phyloP scores from a whole-genome alignment of 768 basidiomycete genomes.

The Mycena capillaripes region DNA sequence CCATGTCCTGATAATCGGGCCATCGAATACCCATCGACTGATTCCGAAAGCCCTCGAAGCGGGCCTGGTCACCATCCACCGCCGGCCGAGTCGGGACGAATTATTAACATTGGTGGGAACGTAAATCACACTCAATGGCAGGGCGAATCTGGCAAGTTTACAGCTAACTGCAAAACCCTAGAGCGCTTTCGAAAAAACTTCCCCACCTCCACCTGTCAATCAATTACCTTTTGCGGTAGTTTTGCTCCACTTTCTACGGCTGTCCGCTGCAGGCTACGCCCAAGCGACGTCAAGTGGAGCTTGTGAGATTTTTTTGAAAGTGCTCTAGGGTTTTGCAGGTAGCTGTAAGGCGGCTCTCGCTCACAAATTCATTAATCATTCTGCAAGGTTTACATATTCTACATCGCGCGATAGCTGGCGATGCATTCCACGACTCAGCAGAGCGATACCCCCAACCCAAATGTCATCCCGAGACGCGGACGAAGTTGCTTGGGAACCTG shows the following conservation, averaged over 20 bases:
- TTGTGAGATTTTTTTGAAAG: too few relatives aligned
- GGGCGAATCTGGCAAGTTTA: not conserved
- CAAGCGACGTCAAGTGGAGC: too few relatives aligned
- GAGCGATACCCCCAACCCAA: not conserved
- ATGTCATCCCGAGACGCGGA: constrained; percentile 5
- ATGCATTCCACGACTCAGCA: constrained; percentile 4
- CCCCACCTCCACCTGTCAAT: too few relatives aligned
- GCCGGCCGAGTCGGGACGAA: not conserved
- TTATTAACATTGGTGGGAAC: not conserved
- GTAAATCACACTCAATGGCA: not conserved
- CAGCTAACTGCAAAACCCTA: too few relatives aligned
- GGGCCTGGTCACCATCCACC: not conserved
- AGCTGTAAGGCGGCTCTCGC: too few relatives aligned
- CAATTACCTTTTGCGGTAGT: too few relatives aligned
- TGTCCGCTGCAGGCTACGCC: too few relatives aligned
- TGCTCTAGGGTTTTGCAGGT: too few relatives aligned
- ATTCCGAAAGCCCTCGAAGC: not conserved
- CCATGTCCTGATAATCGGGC: too few relatives aligned
- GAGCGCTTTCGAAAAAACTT: too few relatives aligned
- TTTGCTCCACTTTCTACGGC: too few relatives aligned
- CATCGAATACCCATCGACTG: not conserved
- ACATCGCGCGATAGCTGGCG: not conserved
- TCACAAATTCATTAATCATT: not conserved
- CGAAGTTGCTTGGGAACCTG: not conserved
- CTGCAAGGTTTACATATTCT: not conserved